Conservation (phyloP, 768 basidiomycete genomes). For the Podaxis sp. region DNA sequence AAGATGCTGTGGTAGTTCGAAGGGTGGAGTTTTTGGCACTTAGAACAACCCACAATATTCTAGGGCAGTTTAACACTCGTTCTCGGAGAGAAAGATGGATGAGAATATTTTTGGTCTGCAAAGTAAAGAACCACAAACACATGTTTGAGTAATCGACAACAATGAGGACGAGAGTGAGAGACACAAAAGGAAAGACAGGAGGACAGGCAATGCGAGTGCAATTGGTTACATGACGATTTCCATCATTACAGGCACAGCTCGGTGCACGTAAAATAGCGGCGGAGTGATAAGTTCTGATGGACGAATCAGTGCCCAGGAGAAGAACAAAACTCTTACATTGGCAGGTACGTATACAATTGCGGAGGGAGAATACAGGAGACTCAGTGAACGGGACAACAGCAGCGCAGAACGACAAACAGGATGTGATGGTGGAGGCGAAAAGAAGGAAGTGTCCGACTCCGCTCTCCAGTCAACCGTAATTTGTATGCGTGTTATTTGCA, state of each 20-base stretch:
- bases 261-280: neutral
- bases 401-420: neutral
- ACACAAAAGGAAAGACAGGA: slow-evolving; percentile 2
- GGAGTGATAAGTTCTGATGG: neutral
- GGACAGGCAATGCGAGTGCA: slow-evolving; percentile 2
- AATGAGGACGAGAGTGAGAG: slow-evolving; percentile 19
- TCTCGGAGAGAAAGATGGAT: slow-evolving; percentile 6
- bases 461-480: neutral
- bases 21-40: slow-evolving; percentile 13
- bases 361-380: neutral
- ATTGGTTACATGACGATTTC: slow-evolving; percentile 2
- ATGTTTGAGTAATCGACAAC: slow-evolving; percentile 47
- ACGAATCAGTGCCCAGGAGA: slow-evolving; percentile 9
- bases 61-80: slow-evolving; percentile 14
- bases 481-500: slow-evolving; percentile 16
- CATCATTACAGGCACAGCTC: slow-evolving; percentile 1
- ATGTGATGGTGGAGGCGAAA: slow-evolving; percentile 8
- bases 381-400: slow-evolving; percentile 5
- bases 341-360: neutral
- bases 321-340: slow-evolving; percentile 8
- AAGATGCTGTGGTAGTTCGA: slow-evolving; percentile 9
- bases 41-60: slow-evolving; percentile 15
- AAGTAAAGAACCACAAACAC: slow-evolving; percentile 32
- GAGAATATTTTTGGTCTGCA: slow-evolving; percentile 31
- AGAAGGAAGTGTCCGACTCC: slow-evolving; percentile 1